Conservation (phyloP, 2,329 filamentous ascomycete genomes). For the Phoma herbarum region DNA sequence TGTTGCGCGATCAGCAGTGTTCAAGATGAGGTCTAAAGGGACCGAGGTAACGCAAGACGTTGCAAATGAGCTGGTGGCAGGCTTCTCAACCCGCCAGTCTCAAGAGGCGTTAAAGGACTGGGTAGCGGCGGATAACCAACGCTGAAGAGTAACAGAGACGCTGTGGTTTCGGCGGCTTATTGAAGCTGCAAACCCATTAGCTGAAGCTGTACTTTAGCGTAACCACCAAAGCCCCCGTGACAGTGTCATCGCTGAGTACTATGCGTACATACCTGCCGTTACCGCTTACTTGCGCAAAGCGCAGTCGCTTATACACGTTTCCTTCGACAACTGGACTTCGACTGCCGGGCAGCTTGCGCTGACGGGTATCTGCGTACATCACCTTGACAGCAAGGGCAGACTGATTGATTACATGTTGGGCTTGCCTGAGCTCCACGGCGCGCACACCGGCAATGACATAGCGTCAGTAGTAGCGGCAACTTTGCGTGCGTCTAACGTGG, state of each 20-base stretch:
- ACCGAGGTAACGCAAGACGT: slow-evolving; percentile 1
- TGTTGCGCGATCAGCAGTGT: background rate
- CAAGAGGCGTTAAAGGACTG: slow-evolving; percentile 7
- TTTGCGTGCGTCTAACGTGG: background rate
- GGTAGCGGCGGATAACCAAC: slow-evolving; percentile 4
- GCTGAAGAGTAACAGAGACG: slow-evolving; percentile 11
- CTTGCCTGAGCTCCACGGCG: slow-evolving; percentile 13
- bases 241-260: slow-evolving; percentile 20
- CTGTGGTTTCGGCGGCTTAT: slow-evolving; percentile 5
- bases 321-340: slow-evolving; percentile 21
- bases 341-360: slow-evolving; percentile 11
- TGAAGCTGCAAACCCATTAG: slow-evolving; percentile 14
- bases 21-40: background rate
- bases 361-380: slow-evolving; percentile 15
- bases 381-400: slow-evolving; percentile 13
- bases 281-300: slow-evolving; percentile 6
- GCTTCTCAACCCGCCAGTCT: slow-evolving; percentile 2
- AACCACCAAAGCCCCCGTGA: slow-evolving; percentile 27
- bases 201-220: slow-evolving; percentile 10
- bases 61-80: background rate
- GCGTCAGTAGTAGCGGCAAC: slow-evolving; percentile 2
- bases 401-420: slow-evolving; percentile 11
- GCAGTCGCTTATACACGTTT: slow-evolving; percentile 18
- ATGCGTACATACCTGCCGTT: slow-evolving; percentile 10
- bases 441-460: slow-evolving; percentile 14